Evolutionary conservation across 1,139 yeast genomes (phyloP), one percentile per base, ranked within the genome.

Genomic region (Meyerozyma athensensis): DNA sequence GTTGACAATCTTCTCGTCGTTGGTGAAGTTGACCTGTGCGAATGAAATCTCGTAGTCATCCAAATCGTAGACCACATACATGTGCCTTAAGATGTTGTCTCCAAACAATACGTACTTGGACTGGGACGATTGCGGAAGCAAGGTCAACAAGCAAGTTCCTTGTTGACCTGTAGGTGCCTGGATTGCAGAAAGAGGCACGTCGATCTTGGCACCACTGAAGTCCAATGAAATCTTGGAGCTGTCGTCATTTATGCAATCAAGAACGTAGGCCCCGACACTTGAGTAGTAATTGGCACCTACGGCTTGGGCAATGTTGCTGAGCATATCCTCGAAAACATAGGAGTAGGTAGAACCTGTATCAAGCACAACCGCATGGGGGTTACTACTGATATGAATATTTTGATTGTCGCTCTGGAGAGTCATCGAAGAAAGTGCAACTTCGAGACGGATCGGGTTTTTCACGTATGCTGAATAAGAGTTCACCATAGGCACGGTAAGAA

Each of bases 1-100:
- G 2, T 58, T 61, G 43, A 72, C 76, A 34, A 79, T 66, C 36
- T 69, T 56, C 39, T 68, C 72, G 5, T 59, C 59, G 19, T 52
- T 48, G 13, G 42, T 39, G 45, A 46, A 49, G 14, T 60, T 61
- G 5, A 80, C 82, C 48, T 75, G 86, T 1, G 94, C 96, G 38
- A 89, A 42, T 1, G 82, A 79, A 20, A 87, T 66, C 51, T 79
- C 77, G 38, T 65, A 59, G 44, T 74, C 75, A 22, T 83, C 89
- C 45, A 86, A 63, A 58, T 89, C 94, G 50, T 75, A 86, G 32
- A 86, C 95, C 39, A 81, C 76, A 54, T 87, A 87, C 7, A 86
- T 89, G 37, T 76, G 68, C 43, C 86, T 72, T 50, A 89, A 62
- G 60, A 86, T 79, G 22, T 81, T 74, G 57, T 86, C 95, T 34